phyloP scores from a whole-genome alignment of 1,284 basidiomycete species.

The Ustilago vetiveriae region DNA sequence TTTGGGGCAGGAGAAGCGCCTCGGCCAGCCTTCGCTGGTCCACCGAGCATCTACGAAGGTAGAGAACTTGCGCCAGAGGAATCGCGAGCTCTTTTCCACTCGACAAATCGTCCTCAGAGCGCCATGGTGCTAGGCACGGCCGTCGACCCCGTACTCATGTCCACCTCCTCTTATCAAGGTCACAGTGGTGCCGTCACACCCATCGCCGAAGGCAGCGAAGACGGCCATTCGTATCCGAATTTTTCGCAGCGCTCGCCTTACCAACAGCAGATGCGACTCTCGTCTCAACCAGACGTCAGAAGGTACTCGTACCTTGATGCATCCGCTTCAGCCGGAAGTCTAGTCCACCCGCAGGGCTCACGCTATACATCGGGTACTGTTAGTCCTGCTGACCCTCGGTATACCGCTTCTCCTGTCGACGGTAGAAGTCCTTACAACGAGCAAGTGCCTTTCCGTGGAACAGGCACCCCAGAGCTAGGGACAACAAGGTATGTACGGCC shows the following conservation, averaged over 20 bases:
- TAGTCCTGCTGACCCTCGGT: constrained; percentile 7
- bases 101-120: constrained; percentile 48
- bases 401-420: constrained; percentile 12
- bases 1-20: constrained; percentile 34
- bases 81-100: constrained; percentile 46
- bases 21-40: constrained; percentile 55
- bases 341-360: not conserved
- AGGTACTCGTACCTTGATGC: constrained; percentile 18
- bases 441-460: constrained; percentile 12
- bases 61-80: constrained; percentile 45
- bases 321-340: constrained; percentile 1
- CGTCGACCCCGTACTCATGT: constrained; percentile 34
- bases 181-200: constrained; percentile 39
- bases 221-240: constrained; percentile 9
- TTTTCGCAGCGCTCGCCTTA: constrained; percentile 11
- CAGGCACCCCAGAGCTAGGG: constrained; percentile 19
- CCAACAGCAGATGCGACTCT: constrained; percentile 7
- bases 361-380: constrained; percentile 14
- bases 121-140: constrained; percentile 29
- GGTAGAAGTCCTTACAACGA: constrained; percentile 16
- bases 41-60: constrained; percentile 55
- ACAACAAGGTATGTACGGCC: constrained; percentile 30
- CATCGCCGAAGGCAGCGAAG: constrained; percentile 32
- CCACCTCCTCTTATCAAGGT: constrained; percentile 24
- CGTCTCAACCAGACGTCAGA: constrained; percentile 11